Evolutionary conservation across 2,329 filamentous ascomycete species (phyloP), one percentile per base, ranked within the genome.

Genomic region (Fusarium sarcochroum): DNA sequence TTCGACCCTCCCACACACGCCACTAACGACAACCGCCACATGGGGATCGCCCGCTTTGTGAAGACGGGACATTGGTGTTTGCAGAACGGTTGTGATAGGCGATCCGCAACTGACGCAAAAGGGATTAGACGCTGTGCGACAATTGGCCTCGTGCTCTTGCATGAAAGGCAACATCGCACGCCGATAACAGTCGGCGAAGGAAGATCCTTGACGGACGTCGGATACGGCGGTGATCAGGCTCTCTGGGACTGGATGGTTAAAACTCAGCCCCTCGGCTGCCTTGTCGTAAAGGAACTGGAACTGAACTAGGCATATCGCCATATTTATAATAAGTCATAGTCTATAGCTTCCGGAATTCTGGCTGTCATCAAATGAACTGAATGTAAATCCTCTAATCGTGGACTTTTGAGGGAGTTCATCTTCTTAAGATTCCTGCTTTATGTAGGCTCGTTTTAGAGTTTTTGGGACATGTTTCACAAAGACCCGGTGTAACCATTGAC

Each of bases 211-310:
- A 13, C 27, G 46, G 23, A 13, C 54, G 32, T 58, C 13, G 46
- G 54, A 58, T 23, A 58, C 45, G 46, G 54, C 38, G 25, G 27
- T 51, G 46, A 58, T 20, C 13, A 50, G 54, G 40, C 38, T 58
- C 38, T 58, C 32, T 58, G 32, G 34, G 34, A 38, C 42, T 20
- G 42, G 49, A 52, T 42, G 37, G 2, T 13, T 41, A 35, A 52
- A 52, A 42, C 27, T 42, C n/a, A 52, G n/a, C 23, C 48, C 37
- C 37, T 51, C 37, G 37, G 18, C 37, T 34, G 20, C 48, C 48
- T 51, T 42, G 48, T 51, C 37, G 37, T 23, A 42, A 42, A 51
- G 48, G 37, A 51, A 51, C 37, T 42, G 37, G 48, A 51, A 30
- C 48, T 23, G 37, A 52, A 52, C 37, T 52, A 21, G 6, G 49